A percentile compares a stretch with the other conserved stretches of the same genome.
These are phyloP conservation scores for Saprolegnia diclina DNA, from an alignment of 352 stramenopile genomes.

Conservation along the genomic window DNA sequence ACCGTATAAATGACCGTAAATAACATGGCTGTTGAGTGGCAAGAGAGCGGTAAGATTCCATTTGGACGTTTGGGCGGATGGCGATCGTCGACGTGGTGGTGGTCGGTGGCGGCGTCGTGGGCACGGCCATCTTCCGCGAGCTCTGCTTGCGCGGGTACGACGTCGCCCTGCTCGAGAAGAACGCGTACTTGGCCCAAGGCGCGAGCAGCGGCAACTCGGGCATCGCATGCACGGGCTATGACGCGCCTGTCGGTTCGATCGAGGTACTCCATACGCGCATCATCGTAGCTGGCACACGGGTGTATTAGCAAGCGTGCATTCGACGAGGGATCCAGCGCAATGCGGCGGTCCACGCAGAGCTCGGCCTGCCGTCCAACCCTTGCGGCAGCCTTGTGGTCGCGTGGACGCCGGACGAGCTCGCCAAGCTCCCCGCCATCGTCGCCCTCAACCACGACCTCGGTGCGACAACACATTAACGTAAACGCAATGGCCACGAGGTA, in stretches of 20 bases:
- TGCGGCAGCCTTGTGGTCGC: slow-evolving; percentile 18
- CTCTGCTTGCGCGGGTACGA: slow-evolving; percentile 39
- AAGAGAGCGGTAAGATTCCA: too few relatives aligned
- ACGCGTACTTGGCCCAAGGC: slow-evolving; percentile 34
- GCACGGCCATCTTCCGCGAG: slow-evolving; percentile 39
- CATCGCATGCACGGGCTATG: slow-evolving; percentile 58
- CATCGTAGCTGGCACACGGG: background rate
- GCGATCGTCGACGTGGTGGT: slow-evolving; percentile 27
- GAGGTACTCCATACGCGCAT: slow-evolving; percentile 32
- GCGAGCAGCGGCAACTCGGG: slow-evolving; percentile 47
- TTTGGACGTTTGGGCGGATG: too few relatives aligned
- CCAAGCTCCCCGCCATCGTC: slow-evolving; percentile 13
- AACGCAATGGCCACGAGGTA: background rate
- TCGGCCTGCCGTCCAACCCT: slow-evolving; percentile 19
- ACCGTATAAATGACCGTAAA: too few relatives aligned
- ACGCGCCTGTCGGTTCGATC: slow-evolving; percentile 42
- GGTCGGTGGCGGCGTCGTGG: slow-evolving; percentile 56
- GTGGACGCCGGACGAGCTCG: slow-evolving; percentile 16
- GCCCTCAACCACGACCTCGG: slow-evolving; percentile 18
- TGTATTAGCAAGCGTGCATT: slow-evolving; percentile 25
- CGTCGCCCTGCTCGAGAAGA: slow-evolving; percentile 39
- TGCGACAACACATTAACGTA: background rate
- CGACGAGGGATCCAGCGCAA: slow-evolving; percentile 20
- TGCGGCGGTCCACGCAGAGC: slow-evolving; percentile 16
- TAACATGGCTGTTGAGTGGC: too few relatives aligned